These are phyloP conservation scores for Mortierella sp. DNA, from an alignment of 371 early-diverging fungal genomes.

Conservation along the genomic window DNA sequence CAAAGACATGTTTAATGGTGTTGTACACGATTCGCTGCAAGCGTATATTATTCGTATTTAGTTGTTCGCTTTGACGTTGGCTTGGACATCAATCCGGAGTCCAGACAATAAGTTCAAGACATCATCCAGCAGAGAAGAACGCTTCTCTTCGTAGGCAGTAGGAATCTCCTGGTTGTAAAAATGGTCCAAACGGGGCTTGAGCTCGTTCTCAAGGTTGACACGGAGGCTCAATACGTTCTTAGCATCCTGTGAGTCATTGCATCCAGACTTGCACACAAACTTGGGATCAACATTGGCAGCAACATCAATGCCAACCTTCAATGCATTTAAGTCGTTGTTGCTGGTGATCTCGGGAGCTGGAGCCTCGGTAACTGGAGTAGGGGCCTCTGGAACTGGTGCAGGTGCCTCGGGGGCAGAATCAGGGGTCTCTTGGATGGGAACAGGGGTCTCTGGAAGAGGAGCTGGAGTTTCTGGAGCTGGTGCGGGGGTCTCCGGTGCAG, in stretches of 20 bases:
- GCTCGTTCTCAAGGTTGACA: slow-evolving; percentile 24
- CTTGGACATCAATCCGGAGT: slow-evolving; percentile 16
- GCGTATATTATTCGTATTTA: no score
- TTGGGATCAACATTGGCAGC: slow-evolving; percentile 23
- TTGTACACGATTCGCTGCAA: no score
- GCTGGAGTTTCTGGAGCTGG: slow-evolving; percentile 16
- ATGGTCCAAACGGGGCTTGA: slow-evolving; percentile 23
- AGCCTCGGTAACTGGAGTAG: neutral
- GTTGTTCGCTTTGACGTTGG: neutral
- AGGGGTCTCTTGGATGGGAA: neutral
- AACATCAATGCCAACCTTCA: slow-evolving; percentile 25
- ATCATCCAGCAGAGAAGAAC: slow-evolving; percentile 5
- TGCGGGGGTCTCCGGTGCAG: neutral
- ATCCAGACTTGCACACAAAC: slow-evolving; percentile 46
- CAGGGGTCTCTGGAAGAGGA: neutral
- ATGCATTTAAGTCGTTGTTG: neutral
- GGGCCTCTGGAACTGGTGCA: slow-evolving; percentile 4
- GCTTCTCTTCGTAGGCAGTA: slow-evolving; percentile 21
- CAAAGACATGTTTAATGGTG: no score
- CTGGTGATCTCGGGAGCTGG: neutral
- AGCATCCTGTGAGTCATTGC: slow-evolving; percentile 38
- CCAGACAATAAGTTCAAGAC: slow-evolving; percentile 12
- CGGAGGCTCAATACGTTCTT: slow-evolving; percentile 30
- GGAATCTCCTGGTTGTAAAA: slow-evolving; percentile 33
- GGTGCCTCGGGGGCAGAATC: neutral